A percentile compares a stretch with the other conserved stretches of the same genome.
Evolutionary conservation across 805 yeast species (phyloP).

Genomic region (Schwanniomyces occidentalis): DNA sequence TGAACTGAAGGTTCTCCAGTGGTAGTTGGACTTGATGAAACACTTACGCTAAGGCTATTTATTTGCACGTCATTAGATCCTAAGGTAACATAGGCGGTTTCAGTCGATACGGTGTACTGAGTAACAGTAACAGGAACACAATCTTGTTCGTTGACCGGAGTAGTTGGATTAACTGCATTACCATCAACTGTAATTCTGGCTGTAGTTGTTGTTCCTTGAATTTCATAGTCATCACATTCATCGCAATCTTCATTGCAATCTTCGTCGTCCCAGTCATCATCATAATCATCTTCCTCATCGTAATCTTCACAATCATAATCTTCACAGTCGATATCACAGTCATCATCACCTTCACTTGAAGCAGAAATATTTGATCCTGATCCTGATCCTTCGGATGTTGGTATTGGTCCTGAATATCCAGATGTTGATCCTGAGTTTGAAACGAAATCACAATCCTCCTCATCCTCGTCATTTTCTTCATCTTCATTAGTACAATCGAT

Average conservation of each 20-base stretch:
- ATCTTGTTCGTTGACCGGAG: no score
- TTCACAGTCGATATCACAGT: slow-evolving; percentile 11
- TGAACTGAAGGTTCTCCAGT: no score
- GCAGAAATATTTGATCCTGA: neutral
- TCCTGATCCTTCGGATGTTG: slow-evolving; percentile 3
- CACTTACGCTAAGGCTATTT: no score
- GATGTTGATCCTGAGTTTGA: slow-evolving; percentile 2
- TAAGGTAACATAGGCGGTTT: no score
- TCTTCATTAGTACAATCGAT: neutral
- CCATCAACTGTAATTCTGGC: no score
- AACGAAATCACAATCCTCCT: slow-evolving; percentile 1
- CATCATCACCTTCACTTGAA: slow-evolving; percentile 1
- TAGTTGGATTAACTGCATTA: neutral
- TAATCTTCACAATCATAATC: slow-evolving; percentile 15
- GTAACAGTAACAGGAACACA: no score
- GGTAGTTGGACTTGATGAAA: no score
- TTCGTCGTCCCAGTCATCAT: slow-evolving; percentile 8
- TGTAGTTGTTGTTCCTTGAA: no score
- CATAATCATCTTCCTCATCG: slow-evolving; percentile 14
- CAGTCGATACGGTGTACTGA: no score
- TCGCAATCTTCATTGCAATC: slow-evolving; percentile 5
- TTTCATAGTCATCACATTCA: slow-evolving; percentile 10
- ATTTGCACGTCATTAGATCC: no score
- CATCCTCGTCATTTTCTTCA: slow-evolving; percentile 4
- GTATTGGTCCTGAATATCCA: slow-evolving; percentile 1